Percentiles rank a stretch among this genome's conserved stretches.
These are phyloP conservation scores for Chenopodium quinoa DNA, from an alignment of 148 eudicot species.

Conservation along the genomic window DNA sequence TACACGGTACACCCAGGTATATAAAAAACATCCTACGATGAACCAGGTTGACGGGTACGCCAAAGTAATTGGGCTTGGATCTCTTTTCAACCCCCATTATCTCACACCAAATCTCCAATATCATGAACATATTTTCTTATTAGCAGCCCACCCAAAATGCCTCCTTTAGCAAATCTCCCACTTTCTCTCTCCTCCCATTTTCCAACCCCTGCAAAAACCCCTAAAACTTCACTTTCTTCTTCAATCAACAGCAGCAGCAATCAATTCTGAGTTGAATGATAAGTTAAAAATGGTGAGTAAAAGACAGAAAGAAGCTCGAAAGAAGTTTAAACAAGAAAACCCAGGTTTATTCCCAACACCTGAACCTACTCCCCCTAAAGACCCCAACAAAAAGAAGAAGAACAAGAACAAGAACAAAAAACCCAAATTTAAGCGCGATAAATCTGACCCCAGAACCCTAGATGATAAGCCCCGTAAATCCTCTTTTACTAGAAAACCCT, in stretches of 20 bases:
- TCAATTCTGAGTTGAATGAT: neutral
- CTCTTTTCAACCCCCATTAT: neutral
- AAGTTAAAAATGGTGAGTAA: conserved; percentile 56
- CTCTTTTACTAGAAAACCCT: conserved; percentile 44
- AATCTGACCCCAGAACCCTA: conserved; percentile 33
- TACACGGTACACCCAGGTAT: no score
- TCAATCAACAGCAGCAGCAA: neutral
- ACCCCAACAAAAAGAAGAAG: conserved; percentile 65
- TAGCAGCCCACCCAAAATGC: neutral
- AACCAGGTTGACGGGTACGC: no score
- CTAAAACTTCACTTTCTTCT: neutral
- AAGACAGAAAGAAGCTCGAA: conserved; percentile 62
- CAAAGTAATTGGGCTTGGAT: neutral
- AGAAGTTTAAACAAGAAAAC: conserved; percentile 50
- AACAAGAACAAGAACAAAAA: conserved; percentile 54
- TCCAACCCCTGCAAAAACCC: neutral
- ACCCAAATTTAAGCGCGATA: conserved; percentile 59
- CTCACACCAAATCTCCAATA: neutral
- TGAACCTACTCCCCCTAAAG: conserved; percentile 69
- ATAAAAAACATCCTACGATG: no score
- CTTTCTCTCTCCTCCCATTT: neutral
- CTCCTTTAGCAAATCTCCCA: neutral
- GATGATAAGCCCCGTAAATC: conserved; percentile 32
- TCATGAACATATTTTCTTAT: neutral
- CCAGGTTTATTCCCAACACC: conserved; percentile 61